Conservation (phyloP, 345 rosid species). For the Lumnitzera racemosa region DNA sequence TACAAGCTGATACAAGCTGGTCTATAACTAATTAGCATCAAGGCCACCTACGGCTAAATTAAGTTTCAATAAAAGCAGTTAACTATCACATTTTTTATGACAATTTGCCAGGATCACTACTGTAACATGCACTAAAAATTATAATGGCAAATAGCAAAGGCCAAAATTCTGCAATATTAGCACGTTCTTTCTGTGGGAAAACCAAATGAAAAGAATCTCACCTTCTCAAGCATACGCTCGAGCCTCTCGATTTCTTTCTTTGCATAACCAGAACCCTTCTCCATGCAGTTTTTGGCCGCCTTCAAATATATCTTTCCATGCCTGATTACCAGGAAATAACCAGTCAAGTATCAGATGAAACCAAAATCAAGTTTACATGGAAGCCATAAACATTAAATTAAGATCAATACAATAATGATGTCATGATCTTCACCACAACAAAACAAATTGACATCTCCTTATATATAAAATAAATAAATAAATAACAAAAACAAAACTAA, state of each 20-base stretch:
- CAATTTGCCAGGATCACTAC: too few relatives aligned
- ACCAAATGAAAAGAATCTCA: conserved; percentile 8
- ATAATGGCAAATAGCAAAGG: too few relatives aligned
- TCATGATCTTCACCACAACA: background rate
- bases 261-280: conserved; percentile 71
- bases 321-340: conserved; percentile 24
- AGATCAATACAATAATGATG: background rate
- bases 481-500: background rate
- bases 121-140: too few relatives aligned
- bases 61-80: too few relatives aligned
- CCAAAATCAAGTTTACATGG: too few relatives aligned
- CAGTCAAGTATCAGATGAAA: background rate
- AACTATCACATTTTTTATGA: too few relatives aligned
- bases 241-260: conserved; percentile 76
- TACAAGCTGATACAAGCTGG: background rate
- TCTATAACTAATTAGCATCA: background rate
- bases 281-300: conserved; percentile 61
- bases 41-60: background rate
- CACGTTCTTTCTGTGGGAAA: background rate
- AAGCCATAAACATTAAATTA: background rate
- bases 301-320: conserved; percentile 78
- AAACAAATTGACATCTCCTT: background rate
- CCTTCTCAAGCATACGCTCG: conserved; percentile 82
- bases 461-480: background rate
- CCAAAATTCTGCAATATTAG: too few relatives aligned